phyloP scores from a whole-genome alignment of 805 yeast genomes.

The Saitoella complicata region DNA sequence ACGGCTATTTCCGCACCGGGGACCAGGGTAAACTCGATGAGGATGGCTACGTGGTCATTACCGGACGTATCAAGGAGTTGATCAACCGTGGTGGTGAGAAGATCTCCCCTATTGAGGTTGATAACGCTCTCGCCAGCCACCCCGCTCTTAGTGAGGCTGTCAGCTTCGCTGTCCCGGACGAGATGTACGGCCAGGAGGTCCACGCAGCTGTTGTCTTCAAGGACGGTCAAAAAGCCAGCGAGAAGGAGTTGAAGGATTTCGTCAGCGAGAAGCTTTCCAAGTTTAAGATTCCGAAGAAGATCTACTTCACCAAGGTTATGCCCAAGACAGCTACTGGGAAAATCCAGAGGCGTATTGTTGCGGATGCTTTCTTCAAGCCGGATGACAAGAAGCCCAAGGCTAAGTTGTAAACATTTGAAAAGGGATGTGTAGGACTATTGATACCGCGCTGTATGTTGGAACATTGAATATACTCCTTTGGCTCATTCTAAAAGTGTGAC shows the following conservation, averaged over 20 bases:
- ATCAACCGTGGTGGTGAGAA: slow-evolving; percentile 69
- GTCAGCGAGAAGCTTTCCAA: slow-evolving; percentile 32
- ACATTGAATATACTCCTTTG: too few relatives aligned
- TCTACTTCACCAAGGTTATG: slow-evolving; percentile 41
- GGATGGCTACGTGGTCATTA: slow-evolving; percentile 43
- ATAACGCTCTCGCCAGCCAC: slow-evolving; percentile 40
- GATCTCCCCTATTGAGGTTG: slow-evolving; percentile 57
- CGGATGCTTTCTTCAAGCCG: slow-evolving; percentile 27
- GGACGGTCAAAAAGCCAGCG: slow-evolving; percentile 20
- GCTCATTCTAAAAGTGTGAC: too few relatives aligned
- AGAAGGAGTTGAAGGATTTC: slow-evolving; percentile 31
- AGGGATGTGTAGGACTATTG: background rate
- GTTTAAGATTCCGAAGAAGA: slow-evolving; percentile 45
- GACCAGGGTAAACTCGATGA: slow-evolving; percentile 52
- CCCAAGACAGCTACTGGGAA: slow-evolving; percentile 72
- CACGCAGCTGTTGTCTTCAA: slow-evolving; percentile 52
- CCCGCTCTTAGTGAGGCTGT: slow-evolving; percentile 57
- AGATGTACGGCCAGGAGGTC: slow-evolving; percentile 53
- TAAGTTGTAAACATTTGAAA: slow-evolving; percentile 16
- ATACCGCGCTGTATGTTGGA: too few relatives aligned
- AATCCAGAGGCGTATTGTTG: slow-evolving; percentile 52
- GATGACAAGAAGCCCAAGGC: slow-evolving; percentile 20
- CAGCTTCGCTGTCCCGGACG: slow-evolving; percentile 50
- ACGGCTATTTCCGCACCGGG: slow-evolving; percentile 59
- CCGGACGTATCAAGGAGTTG: slow-evolving; percentile 59